phyloP scores from a whole-genome alignment of 352 stramenopile genomes.

The Pythium insidiosum region DNA sequence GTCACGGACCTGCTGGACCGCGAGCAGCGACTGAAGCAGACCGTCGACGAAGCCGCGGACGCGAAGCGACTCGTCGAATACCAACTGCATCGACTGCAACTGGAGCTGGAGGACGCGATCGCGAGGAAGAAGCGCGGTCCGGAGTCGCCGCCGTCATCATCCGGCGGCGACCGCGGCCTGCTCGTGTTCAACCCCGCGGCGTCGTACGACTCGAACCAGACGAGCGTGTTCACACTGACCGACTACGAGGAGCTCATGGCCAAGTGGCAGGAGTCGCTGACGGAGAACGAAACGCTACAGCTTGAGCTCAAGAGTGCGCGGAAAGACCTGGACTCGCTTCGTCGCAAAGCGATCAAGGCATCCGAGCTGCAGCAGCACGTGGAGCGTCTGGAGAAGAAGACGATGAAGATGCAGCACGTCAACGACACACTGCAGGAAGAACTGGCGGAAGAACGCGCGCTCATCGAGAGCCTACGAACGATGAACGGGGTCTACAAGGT shows the following conservation, averaged over 20 bases:
- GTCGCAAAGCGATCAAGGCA: constrained; percentile 29
- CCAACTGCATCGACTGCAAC: constrained; percentile 18
- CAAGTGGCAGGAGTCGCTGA: constrained; percentile 25
- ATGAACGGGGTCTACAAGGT: constrained; percentile 19
- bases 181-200: constrained; percentile 30
- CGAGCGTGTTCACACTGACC: constrained; percentile 37
- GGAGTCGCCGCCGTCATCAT: not conserved
- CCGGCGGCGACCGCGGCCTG: constrained; percentile 10
- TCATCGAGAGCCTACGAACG: constrained; percentile 47
- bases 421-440: constrained; percentile 59
- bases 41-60: constrained; percentile 20
- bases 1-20: constrained; percentile 49
- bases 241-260: constrained; percentile 50
- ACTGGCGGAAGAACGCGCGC: constrained; percentile 45
- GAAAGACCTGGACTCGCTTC: constrained; percentile 41
- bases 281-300: constrained; percentile 32
- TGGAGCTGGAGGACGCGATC: constrained; percentile 19
- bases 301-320: constrained; percentile 47
- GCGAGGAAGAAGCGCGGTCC: not conserved
- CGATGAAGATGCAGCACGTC: constrained; percentile 34
- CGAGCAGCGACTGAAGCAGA: constrained; percentile 29
- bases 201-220: constrained; percentile 52
- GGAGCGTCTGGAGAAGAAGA: constrained; percentile 51
- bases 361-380: constrained; percentile 29
- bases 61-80: constrained; percentile 28